Percentiles rank a stretch among this genome's conserved stretches.
Evolutionary conservation across 805 yeast genomes (phyloP).

Genomic region (Nematodospora valgi): DNA sequence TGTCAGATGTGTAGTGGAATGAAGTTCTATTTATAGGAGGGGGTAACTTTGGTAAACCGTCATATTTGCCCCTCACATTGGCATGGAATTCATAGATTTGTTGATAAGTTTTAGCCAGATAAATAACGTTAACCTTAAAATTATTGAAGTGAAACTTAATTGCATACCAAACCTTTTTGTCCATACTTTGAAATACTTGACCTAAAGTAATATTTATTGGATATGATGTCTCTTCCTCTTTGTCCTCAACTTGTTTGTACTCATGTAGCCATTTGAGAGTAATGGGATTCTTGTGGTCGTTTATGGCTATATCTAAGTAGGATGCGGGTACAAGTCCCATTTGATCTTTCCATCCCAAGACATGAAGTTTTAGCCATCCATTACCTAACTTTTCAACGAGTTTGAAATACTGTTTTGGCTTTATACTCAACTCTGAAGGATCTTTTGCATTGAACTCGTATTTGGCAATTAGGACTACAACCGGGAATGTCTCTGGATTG

Average conservation of each 20-base stretch:
- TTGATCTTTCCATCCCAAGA: constrained; percentile 17
- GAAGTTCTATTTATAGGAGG: constrained; percentile 18
- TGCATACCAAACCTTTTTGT: constrained; percentile 32
- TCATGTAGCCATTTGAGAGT: constrained; percentile 29
- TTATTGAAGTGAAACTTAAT: constrained; percentile 21
- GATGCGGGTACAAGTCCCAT: constrained; percentile 38
- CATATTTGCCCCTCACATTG: constrained; percentile 9
- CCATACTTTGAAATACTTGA: constrained; percentile 23
- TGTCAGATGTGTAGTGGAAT: constrained; percentile 2
- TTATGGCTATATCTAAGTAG: constrained; percentile 37
- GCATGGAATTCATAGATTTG: constrained; percentile 35
- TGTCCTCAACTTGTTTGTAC: constrained; percentile 1
- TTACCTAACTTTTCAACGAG: constrained; percentile 34
- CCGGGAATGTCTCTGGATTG: constrained; percentile 9
- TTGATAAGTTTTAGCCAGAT: constrained; percentile 30
- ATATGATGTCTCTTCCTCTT: constrained; percentile 13
- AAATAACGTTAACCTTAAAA: constrained; percentile 14
- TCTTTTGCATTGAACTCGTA: constrained; percentile 30
- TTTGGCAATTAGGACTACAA: constrained; percentile 26
- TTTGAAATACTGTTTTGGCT: constrained; percentile 26
- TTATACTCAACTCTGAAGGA: constrained; percentile 24
- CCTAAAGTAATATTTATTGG: constrained; percentile 18
- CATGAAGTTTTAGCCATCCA: constrained; percentile 38
- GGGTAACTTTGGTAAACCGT: constrained; percentile 25
- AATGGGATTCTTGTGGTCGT: constrained; percentile 33